Evolutionary conservation across 495 filamentous ascomycete genomes (phyloP), one percentile per base, ranked within the genome.

Genomic region (Pyrenopolyporus hunteri): DNA sequence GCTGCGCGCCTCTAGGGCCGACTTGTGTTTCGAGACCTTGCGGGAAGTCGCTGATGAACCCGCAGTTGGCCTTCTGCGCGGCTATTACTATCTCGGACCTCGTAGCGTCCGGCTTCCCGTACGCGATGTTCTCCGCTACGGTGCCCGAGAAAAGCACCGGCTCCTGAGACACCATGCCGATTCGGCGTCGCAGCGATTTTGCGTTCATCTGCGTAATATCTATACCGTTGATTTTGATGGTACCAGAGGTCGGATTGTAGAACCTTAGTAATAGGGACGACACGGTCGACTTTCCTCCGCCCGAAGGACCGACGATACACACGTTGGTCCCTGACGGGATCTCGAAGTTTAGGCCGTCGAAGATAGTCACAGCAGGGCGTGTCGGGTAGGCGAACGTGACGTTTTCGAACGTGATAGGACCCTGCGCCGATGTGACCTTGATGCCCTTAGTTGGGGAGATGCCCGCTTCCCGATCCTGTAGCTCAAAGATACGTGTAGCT

Each of bases 81-180:
- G 94, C 94, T 14, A 83, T 81, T 36, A 96, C 82, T 51, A 98
- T 96, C 65, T 97, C 92, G 0, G 84, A 77, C 14, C 89, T 79
- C 2, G 86, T 87, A 2, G 94, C 95, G 32, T 78, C 63, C 4
- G 95, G 94, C 52, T 87, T 88, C 28, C 92, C 95, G 66, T 99
- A 98, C 2, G 94, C 82, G 45, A 99, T 98, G 58, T 99, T 99
- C 62, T 98, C 93, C 0, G 94, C 93, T 59, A 99, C 91, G 0
- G 90, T 91, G 31, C 95, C 94, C 1, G 92, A 96, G 76, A 99
- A 96, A 10, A 99, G 82, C 5, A 97, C 92, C 1, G 94, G 94
- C 70, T 99, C 94, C 73, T 99, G 94, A 3, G 91, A 82, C 3
- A 99, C 94, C 68, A 97, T 86, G 56, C 94, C 94, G 63, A 99